phyloP scores from a whole-genome alignment of 208 protist genomes.

The Vickermania ingenoplastis region DNA sequence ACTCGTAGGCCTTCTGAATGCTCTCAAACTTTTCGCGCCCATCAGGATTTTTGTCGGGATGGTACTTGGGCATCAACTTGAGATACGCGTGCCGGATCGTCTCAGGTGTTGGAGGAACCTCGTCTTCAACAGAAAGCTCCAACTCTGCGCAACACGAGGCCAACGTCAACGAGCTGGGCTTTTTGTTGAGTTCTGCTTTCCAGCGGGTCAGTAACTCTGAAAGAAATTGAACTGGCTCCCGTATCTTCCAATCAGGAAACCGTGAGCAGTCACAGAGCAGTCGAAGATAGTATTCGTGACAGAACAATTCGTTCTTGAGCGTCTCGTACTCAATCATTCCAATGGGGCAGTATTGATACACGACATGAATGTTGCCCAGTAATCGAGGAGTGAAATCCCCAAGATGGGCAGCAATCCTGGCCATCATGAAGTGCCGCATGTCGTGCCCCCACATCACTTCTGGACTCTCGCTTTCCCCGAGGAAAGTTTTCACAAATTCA shows the following conservation, averaged over 20 bases:
- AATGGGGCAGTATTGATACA: constrained; percentile 93
- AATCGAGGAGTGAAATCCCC: constrained; percentile 90
- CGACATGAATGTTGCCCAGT: constrained; percentile 71
- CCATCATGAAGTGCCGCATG: constrained; percentile 87
- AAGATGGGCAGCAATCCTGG: constrained; percentile 89
- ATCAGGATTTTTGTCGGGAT: constrained; percentile 96
- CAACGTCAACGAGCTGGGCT: constrained; percentile 55
- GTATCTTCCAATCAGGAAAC: constrained; percentile 91
- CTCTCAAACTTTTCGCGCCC: constrained; percentile 89
- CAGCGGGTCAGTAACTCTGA: constrained; percentile 81
- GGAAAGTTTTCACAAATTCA: constrained; percentile 86
- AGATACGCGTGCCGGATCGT: constrained; percentile 92
- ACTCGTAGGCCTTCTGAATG: constrained; percentile 87
- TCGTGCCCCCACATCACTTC: constrained; percentile 91
- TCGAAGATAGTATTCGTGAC: constrained; percentile 90
- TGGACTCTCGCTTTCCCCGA: constrained; percentile 92
- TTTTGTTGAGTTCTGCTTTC: constrained; percentile 78
- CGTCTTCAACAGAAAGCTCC: constrained; percentile 48
- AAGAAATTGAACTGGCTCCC: constrained; percentile 76
- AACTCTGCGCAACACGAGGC: not conserved
- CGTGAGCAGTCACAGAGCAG: constrained; percentile 86
- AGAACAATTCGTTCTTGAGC: constrained; percentile 91
- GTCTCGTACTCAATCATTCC: constrained; percentile 75
- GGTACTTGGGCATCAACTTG: constrained; percentile 84
- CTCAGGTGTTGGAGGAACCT: constrained; percentile 19